A percentile compares a stretch with the other conserved stretches of the same genome.
Evolutionary conservation across 345 rosid genomes (phyloP).

Genomic region (Eucalyptus guilfoylei): DNA sequence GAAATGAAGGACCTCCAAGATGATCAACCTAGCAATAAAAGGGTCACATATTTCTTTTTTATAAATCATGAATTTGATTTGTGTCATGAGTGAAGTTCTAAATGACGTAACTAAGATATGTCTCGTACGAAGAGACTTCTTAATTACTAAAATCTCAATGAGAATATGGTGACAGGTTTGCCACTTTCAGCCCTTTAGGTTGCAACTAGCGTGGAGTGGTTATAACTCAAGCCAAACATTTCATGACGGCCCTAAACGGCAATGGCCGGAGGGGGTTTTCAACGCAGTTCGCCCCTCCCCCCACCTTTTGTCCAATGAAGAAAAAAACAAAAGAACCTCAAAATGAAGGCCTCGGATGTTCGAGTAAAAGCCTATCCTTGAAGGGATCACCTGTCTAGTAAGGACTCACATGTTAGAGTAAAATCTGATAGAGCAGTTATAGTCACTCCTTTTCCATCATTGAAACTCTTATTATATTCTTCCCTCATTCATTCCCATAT

Average conservation of each 20-base stretch:
- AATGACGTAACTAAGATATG: rapidly evolving
- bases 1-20: background rate
- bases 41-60: background rate
- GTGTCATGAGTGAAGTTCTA: background rate
- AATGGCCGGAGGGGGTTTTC: background rate
- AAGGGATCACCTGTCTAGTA: background rate
- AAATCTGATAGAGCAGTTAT: background rate
- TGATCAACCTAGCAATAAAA: background rate
- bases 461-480: background rate
- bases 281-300: background rate
- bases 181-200: background rate
- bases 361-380: background rate
- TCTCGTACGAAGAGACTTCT: rapidly evolving
- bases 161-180: background rate
- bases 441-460: background rate
- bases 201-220: background rate
- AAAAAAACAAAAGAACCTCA: background rate
- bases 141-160: background rate
- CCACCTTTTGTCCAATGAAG: background rate
- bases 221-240: background rate
- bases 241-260: rapidly evolving
- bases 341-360: background rate
- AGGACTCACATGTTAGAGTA: no score
- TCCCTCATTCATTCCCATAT: background rate
- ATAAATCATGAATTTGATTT: background rate